Conservation (phyloP, 768 basidiomycete species). For the Tephrocybe sp. region DNA sequence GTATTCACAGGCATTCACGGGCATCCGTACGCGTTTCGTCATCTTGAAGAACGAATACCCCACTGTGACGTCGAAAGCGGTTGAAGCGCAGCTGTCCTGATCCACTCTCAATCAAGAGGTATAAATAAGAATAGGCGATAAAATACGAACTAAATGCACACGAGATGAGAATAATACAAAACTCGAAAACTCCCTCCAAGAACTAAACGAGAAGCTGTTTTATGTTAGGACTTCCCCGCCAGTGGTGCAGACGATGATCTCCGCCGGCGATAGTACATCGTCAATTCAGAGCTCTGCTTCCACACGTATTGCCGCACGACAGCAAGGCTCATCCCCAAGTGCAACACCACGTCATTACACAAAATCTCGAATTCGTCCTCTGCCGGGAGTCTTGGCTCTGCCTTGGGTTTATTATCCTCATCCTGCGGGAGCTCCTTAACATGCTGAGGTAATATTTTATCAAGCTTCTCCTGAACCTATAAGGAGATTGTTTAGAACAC, state of each 20-base stretch:
- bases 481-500: background rate
- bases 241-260: conserved; percentile 21
- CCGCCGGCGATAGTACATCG: conserved; percentile 70
- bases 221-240: too few species aligned
- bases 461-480: conserved; percentile 83
- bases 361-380: conserved; percentile 85
- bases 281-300: conserved; percentile 70
- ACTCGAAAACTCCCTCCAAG: background rate
- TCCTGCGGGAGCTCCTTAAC: background rate
- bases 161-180: background rate
- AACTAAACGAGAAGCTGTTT: too few species aligned
- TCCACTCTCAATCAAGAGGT: background rate
- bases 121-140: conserved; percentile 11
- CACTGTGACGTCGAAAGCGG: too few species aligned
- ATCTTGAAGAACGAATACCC: too few species aligned
- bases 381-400: conserved; percentile 25
- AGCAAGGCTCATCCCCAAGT: conserved; percentile 86
- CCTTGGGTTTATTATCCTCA: conserved; percentile 18
- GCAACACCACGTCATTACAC: conserved; percentile 82
- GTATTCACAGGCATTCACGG: too few species aligned
- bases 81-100: background rate
- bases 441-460: conserved; percentile 34
- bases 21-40: too few species aligned
- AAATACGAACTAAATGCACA: conserved; percentile 10
- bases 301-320: conserved; percentile 89